Conservation (phyloP, 1,284 basidiomycete species). For the Pseudozyma sp. region DNA sequence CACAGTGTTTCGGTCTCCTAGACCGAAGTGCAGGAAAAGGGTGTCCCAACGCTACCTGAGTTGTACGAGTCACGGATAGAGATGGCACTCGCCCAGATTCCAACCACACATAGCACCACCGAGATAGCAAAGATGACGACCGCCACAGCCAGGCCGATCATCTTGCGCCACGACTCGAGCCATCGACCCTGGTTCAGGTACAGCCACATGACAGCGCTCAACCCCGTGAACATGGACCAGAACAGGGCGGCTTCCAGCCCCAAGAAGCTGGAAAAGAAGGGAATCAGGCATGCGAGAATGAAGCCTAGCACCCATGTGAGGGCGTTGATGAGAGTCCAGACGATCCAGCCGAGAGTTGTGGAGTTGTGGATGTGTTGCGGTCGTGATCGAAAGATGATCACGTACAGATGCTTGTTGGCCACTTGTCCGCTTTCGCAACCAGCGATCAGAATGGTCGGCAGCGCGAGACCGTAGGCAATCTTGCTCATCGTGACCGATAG, state of each 20-base stretch:
- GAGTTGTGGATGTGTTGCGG: slow-evolving; percentile 51
- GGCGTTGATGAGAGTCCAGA: slow-evolving; percentile 57
- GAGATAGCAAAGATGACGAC: slow-evolving; percentile 64
- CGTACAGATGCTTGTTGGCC: slow-evolving; percentile 54
- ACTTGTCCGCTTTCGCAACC: slow-evolving; percentile 61
- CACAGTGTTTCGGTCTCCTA: neutral
- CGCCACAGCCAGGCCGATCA: slow-evolving; percentile 43
- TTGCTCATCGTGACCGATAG: slow-evolving; percentile 44
- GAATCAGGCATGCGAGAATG: slow-evolving; percentile 58
- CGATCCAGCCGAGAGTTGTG: slow-evolving; percentile 46
- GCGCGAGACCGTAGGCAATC: slow-evolving; percentile 60
- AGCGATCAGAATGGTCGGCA: slow-evolving; percentile 61
- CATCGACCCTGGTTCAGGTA: slow-evolving; percentile 58
- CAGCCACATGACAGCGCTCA: slow-evolving; percentile 53
- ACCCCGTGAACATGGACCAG: slow-evolving; percentile 56
- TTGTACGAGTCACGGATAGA: slow-evolving; percentile 67
- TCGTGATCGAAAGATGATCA: slow-evolving; percentile 53
- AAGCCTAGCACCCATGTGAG: slow-evolving; percentile 57
- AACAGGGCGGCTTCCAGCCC: slow-evolving; percentile 57
- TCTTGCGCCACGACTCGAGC: slow-evolving; percentile 37
- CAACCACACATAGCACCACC: slow-evolving; percentile 67
- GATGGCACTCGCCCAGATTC: slow-evolving; percentile 67
- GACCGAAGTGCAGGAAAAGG: slow-evolving; percentile 66
- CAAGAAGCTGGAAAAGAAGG: slow-evolving; percentile 57
- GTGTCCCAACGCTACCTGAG: slow-evolving; percentile 61